Base-by-base conservation (phyloP, 306 rosid genomes). In the Biancaea sappan region DNA sequence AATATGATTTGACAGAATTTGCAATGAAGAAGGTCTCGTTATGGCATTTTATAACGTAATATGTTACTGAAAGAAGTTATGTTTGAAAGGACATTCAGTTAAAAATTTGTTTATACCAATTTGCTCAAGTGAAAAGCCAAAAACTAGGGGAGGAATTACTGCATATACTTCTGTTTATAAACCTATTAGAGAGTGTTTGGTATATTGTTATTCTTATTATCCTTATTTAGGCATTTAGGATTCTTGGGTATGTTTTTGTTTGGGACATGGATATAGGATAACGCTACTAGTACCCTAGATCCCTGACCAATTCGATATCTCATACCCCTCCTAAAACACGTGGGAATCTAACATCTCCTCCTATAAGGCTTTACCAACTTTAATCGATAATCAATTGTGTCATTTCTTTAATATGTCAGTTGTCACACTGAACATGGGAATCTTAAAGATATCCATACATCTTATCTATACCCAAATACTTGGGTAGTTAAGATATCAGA, bases 1-100 rank as follows among this genome's bases (percentile, higher is more conserved):
- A 54, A 79, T 58, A 24, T 44, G 61, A 52, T 53, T 16, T 37
- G 19, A 24, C 8, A 3, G 16, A 7, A 21, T 80, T 59, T 68
- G 60, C 48, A 28, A 14, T 24, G 25, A 59, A 64, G 69, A 41
- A 35, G 22, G 34, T 37, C 18, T 25, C 10, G 0, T 9, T 40
- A 40, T 65, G 32, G 47, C 24, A 58, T 56, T 58, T 16, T 50
- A 24, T 34, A 29, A 26, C 37, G 8, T 37, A 54, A 19, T 72
- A 72, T 47, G 66, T 50, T 58, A 44, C 72, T 9, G 28, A 58
- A 69, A 21, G 41, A 58, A 66, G 63, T 18, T 53, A 44, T 59
- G 67, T 64, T 73, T 51, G 48, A 26, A 44, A 67, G 69, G 34
- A 58, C 53, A 29, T 69, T 44, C 64, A 32, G 53, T 61, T 60